Evolutionary conservation across 305 asterid genomes (phyloP).

Genomic region (Striga hermonthica): DNA sequence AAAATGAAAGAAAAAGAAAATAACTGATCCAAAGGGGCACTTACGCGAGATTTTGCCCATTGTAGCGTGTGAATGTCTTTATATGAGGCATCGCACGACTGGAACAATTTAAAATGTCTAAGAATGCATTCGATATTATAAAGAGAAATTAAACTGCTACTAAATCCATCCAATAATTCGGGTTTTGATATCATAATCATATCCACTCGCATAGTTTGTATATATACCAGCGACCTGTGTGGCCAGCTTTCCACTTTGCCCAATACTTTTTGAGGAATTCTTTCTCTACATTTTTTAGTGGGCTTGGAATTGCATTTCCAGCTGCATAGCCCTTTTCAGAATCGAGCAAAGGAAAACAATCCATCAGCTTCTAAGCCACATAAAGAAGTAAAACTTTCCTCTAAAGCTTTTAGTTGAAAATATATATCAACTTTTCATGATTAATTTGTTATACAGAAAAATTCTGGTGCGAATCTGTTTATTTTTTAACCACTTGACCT

Average conservation of each 20-base stretch:
- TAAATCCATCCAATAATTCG: conserved; percentile 12
- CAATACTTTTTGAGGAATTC: conserved; percentile 84
- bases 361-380: conserved; percentile 21
- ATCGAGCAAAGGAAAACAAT: conserved; percentile 29
- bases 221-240: conserved; percentile 84
- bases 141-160: conserved; percentile 18
- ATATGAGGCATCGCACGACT: conserved; percentile 76
- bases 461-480: neutral
- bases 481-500: conserved; percentile 1
- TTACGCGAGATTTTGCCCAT: conserved; percentile 92
- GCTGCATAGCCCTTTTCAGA: conserved; percentile 85
- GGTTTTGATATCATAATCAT: conserved; percentile 3
- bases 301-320: conserved; percentile 84
- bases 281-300: conserved; percentile 88
- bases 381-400: conserved; percentile 14
- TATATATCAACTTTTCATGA: conserved; percentile 3
- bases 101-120: conserved; percentile 30
- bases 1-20: conserved; percentile 5
- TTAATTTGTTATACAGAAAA: neutral
- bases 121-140: conserved; percentile 25
- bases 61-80: conserved; percentile 86
- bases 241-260: conserved; percentile 93
- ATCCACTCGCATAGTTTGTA: conserved; percentile 1
- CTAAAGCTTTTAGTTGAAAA: neutral
- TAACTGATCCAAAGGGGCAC: conserved; percentile 28